Base-by-base conservation (phyloP, 2,329 filamentous ascomycete species). In the Colletotrichum viniferum region DNA sequence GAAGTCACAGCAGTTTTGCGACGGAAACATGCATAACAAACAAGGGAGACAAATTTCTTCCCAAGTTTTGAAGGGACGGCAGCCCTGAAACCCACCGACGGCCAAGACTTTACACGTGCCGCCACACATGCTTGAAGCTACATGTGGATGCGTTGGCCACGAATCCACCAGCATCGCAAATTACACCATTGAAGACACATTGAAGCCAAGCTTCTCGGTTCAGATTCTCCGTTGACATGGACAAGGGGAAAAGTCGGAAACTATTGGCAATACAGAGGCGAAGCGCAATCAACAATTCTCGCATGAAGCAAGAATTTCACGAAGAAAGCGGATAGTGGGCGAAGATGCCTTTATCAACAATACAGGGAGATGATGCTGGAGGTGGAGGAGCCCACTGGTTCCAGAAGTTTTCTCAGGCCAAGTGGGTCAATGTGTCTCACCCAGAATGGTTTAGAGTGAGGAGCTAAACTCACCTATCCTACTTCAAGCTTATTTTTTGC, bases 401-500 rank as follows among this genome's bases (percentile, higher is more conserved):
- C 63, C 63, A 68, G 73, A 73, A 68, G 32, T 62, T 56, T 64
- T 69, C 18, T 52, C 36, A 16, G 9, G 56, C 32, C 18, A 32
- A 72, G 73, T 73, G 73, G 69, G 63, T 64, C 63, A 28, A 16
- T 12, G 21, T 68, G 58, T 75, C 63, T 69, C 56, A 24, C 62
- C 48, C 26, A 73, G 43, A 64, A 48, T 26, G 26, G 62, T 34
- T 48, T 18, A 32, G 26, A 48, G 52, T 26, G n/a, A 58, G 14
- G 24, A 52, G 56, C 69, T 68, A 52, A 32, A 58, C 34, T 34
- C 43, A 48, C 43, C n/a, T 48, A 48, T 24, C 32, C 32, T 26
- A 28, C 73, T 68, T 75, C 63, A 73, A 73, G 58, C 69, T 60
- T 68, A 75, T 30, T 61, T 65, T 55, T 56, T 34, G 14, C 24